These are phyloP conservation scores for Alternaria viburni DNA, from an alignment of 2,329 filamentous ascomycete species.

Conservation along the genomic window DNA sequence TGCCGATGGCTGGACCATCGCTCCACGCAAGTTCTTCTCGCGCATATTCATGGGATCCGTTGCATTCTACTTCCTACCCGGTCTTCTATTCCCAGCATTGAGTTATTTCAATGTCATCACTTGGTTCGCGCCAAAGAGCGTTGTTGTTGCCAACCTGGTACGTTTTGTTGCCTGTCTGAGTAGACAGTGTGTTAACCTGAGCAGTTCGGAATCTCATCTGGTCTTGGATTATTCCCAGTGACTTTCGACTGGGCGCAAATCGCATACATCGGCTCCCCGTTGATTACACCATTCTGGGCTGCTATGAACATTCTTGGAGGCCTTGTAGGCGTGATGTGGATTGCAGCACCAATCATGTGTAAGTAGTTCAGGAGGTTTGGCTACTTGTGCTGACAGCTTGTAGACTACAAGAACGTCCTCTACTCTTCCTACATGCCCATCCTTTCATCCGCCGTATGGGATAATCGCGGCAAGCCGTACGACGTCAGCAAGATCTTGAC, in stretches of 20 bases:
- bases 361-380: constrained; percentile 19
- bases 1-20: constrained; percentile 82
- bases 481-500: constrained; percentile 83
- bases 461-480: constrained; percentile 81
- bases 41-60: constrained; percentile 74
- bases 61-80: constrained; percentile 83
- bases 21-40: constrained; percentile 84
- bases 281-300: constrained; percentile 86
- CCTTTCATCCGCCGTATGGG: constrained; percentile 82
- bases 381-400: constrained; percentile 5
- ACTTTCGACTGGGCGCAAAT: constrained; percentile 94
- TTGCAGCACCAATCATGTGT: constrained; percentile 77
- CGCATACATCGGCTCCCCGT: constrained; percentile 82
- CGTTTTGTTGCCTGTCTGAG: constrained; percentile 17
- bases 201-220: constrained; percentile 80
- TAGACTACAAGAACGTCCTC: constrained; percentile 76
- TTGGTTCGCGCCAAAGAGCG: constrained; percentile 85
- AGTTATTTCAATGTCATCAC: constrained; percentile 90
- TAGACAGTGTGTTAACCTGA: constrained; percentile 6
- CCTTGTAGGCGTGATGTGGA: constrained; percentile 83
- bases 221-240: constrained; percentile 80
- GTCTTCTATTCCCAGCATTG: constrained; percentile 79
- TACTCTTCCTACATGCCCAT: constrained; percentile 88
- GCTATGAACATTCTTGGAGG: constrained; percentile 84
- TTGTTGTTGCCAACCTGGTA: constrained; percentile 80